Base-by-base conservation (phyloP, 2,329 filamentous ascomycete genomes). In the Colletotrichum caudatum region DNA sequence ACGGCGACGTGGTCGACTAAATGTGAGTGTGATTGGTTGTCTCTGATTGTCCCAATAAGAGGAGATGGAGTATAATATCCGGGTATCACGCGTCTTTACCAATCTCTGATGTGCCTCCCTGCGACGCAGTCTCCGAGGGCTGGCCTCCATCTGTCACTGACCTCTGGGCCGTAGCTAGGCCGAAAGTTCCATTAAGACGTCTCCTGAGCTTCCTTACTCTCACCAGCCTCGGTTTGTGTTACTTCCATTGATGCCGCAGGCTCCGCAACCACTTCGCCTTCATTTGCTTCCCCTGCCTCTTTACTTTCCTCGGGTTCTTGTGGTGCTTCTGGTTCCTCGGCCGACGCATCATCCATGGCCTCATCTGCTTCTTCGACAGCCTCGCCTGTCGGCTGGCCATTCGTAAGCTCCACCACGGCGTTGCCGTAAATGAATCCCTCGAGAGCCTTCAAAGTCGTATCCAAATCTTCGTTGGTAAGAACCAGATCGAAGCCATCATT, bases 391-490 rank as follows among this genome's bases (percentile, higher is more conserved):
- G 39, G n/a, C 33, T 60, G 39, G 37, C 60, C 66, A 35, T 71
- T 62, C 12, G 23, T 29, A 23, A 62, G 48, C 48, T 29, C 56
- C 26, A 61, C 53, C 20, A 23, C 33, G 20, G 29, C 35, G 7
- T 41, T 41, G 12, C 64, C 63, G 37, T 70, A 73, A n/a, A 74
- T 62, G 26, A 64, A 56, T 4, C n/a, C 57, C 23, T 70, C 69
- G n/a, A 74, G 33, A n/a, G 39, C 50, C 48, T 60, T 70, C 39
- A 64, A 68, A 20, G 64, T 56, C 12, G 64, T 23, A 29, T 74
- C 69, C 14, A 73, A 51, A n/a, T 73, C 74, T n/a, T 73, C 57
- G 26, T 72, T 74, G 35, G 54, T 64, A 4, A 74, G 39, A n/a
- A 74, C 62, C 48, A 72, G n/a, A 39, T 74, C 73, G 23, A 69